Evolutionary conservation across 306 rosid genomes (phyloP).

Genomic region (Pterocarpus santalinus): DNA sequence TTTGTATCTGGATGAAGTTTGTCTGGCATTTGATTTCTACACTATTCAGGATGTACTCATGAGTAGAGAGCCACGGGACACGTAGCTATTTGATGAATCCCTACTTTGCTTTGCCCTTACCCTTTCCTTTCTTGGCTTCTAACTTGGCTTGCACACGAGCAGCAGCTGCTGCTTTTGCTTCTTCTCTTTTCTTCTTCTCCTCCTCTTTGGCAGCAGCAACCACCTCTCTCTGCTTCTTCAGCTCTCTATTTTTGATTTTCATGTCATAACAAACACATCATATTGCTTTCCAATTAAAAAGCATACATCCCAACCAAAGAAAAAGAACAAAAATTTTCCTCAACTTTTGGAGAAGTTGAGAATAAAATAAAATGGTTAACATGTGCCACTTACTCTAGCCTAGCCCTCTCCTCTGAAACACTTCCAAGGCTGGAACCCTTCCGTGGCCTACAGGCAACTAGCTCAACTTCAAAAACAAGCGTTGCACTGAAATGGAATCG

Average conservation of each 20-base stretch:
- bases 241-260: slow-evolving; percentile 60
- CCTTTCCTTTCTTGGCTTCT: slow-evolving; percentile 93
- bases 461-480: slow-evolving; percentile 90
- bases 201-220: slow-evolving; percentile 90
- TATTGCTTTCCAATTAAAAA: not conserved
- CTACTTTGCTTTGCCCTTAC: slow-evolving; percentile 87
- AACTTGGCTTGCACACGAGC: slow-evolving; percentile 94
- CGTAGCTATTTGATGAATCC: slow-evolving; percentile 20
- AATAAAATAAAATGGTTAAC: slow-evolving; percentile 1
- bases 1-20: slow-evolving; percentile 5
- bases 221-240: slow-evolving; percentile 94
- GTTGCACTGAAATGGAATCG: slow-evolving; percentile 73
- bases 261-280: slow-evolving; percentile 33
- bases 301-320: not conserved
- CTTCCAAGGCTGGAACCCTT: slow-evolving; percentile 87
- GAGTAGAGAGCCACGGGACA: not conserved
- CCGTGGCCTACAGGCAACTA: slow-evolving; percentile 89
- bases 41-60: not conserved
- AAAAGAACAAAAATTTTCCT: not conserved
- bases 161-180: slow-evolving; percentile 93
- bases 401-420: slow-evolving; percentile 94
- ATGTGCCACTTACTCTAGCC: slow-evolving; percentile 81
- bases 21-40: not conserved
- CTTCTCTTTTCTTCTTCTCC: slow-evolving; percentile 89
- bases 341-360: not conserved